Evolutionary conservation across 257 asterid genomes (phyloP).

Genomic region (Orobanche coerulescens): DNA sequence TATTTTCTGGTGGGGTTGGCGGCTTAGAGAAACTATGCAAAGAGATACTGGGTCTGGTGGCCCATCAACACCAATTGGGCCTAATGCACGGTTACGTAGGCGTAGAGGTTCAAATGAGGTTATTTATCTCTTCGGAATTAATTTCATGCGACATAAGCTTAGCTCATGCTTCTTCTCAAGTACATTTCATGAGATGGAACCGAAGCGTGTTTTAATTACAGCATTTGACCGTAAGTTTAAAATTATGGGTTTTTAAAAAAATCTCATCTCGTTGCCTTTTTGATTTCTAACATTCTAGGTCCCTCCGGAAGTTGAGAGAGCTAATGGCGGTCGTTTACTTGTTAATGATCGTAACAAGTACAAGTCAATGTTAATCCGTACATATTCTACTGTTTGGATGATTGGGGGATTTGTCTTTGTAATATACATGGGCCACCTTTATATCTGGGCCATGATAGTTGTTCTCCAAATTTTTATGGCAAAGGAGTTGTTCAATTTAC

Average conservation of each 20-base stretch:
- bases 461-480: slow-evolving; percentile 82
- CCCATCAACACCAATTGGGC: slow-evolving; percentile 37
- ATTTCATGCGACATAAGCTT: not conserved
- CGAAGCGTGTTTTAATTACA: too few relatives aligned
- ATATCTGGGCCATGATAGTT: slow-evolving; percentile 79
- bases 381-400: slow-evolving; percentile 81
- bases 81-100: slow-evolving; percentile 51
- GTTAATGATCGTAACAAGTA: slow-evolving; percentile 71
- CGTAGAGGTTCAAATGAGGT: slow-evolving; percentile 90
- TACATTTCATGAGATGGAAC: not conserved
- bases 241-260: not conserved
- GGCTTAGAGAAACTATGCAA: slow-evolving; percentile 44
- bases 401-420: slow-evolving; percentile 65
- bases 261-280: slow-evolving; percentile 14
- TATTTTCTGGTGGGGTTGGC: not conserved
- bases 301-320: slow-evolving; percentile 43
- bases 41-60: slow-evolving; percentile 49
- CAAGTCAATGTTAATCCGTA: slow-evolving; percentile 66
- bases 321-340: slow-evolving; percentile 54
- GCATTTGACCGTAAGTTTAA: not conserved
- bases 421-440: slow-evolving; percentile 82
- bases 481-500: slow-evolving; percentile 70
- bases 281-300: slow-evolving; percentile 33
- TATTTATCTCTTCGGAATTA: slow-evolving; percentile 14
- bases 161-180: not conserved